phyloP scores from a whole-genome alignment of 305 asterid genomes.

The Fraxinus floribunda region DNA sequence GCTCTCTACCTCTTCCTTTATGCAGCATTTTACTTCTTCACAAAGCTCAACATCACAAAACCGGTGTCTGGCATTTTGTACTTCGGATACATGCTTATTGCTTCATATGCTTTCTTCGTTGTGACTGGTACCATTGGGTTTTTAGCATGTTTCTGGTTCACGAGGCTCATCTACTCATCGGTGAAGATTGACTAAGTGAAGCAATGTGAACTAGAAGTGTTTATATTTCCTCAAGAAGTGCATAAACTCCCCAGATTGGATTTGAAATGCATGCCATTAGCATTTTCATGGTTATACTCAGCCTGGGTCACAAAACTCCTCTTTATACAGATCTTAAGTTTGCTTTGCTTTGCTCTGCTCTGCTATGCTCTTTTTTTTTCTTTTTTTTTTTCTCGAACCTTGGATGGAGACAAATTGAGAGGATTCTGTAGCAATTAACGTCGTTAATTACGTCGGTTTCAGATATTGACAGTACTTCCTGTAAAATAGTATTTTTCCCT shows the following conservation, averaged over 20 bases:
- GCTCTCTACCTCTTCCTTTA: slow-evolving; percentile 10
- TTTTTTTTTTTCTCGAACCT: not conserved
- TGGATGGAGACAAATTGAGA: not conserved
- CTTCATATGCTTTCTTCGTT: slow-evolving; percentile 19
- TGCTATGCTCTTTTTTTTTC: too few relatives aligned
- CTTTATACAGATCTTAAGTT: not conserved
- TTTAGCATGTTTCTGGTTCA: slow-evolving; percentile 24
- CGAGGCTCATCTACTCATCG: slow-evolving; percentile 19
- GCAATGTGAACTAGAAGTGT: not conserved
- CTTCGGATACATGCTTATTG: slow-evolving; percentile 21
- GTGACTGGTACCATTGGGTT: slow-evolving; percentile 22
- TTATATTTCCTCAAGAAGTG: not conserved
- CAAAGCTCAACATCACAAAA: slow-evolving; percentile 25
- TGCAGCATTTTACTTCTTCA: slow-evolving; percentile 22
- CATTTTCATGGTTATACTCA: not conserved
- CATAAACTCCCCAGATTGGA: not conserved
- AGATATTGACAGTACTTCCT: not conserved
- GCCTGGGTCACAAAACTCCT: not conserved
- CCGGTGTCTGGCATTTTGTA: slow-evolving; percentile 18
- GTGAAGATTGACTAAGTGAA: slow-evolving; percentile 17
- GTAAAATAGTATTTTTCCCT: not conserved
- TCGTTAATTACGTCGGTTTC: not conserved
- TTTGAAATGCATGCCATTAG: not conserved
- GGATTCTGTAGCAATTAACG: not conserved
- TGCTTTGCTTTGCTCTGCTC: not conserved